Base-by-base conservation (phyloP, 148 eudicot species). In the Heliosperma pusillum region DNA sequence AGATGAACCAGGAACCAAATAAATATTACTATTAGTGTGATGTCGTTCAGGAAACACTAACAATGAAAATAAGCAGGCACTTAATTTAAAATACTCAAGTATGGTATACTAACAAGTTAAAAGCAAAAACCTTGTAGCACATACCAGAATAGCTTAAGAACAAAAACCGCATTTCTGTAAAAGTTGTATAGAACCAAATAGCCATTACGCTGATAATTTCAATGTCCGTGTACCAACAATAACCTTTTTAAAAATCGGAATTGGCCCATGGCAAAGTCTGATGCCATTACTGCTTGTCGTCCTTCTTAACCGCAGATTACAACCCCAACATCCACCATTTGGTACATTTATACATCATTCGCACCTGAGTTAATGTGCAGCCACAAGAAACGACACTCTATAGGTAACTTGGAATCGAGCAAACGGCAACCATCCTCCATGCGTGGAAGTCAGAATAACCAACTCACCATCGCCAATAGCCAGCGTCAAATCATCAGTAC, bases 271-370 rank as follows among this genome's bases (percentile, higher is more conserved):
- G 98, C 96, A 83, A 90, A 94, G 79, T 92, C 96, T 74, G 97
- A 90, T 76, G 98, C 98, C 98, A 94, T 94, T 74, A 94, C 98
- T 20, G 98, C 97, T 77, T 94, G 97, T 73, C 97, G 96, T 63
- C 98, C 98, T 78, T 94, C 98, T 83, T 94, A 93, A 77, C 97
- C 98, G 78, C 98, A 91, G 57, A 92, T 90, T 44, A 96, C 98
- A 73, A 92, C 95, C 83, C 98, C 97, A 77, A 94, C 98, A 85
- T 94, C 98, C 85, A 97, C 98, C 92, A 92, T 91, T 91, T 94
- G 98, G 80, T 91, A 91, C 98, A 94, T 94, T 29, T 97, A 94
- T 77, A 94, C 98, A 73, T 94, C 98, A 78, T 94, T 94, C n/a
- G 96, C 98, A 79, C 98, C 98, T 94, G 73, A 3, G 7, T 72